Conservation (phyloP, 805 yeast genomes). For the Pichia rugopelliculosa region DNA sequence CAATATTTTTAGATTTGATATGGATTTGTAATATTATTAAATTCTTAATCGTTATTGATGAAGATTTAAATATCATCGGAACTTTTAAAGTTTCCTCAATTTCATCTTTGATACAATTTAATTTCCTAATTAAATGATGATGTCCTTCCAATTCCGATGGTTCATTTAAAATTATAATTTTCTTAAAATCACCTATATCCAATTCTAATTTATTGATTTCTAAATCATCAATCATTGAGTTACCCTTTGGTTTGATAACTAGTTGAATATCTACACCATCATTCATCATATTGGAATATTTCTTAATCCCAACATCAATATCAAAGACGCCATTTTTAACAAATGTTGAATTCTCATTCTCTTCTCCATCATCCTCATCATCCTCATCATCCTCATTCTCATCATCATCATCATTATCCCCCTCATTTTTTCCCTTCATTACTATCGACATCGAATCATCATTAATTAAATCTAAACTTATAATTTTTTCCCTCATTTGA, state of each 20-base stretch:
- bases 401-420: not conserved
- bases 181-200: conserved; percentile 15
- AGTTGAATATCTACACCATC: conserved; percentile 26
- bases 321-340: conserved; percentile 1
- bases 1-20: conserved; percentile 19
- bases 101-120: conserved; percentile 2
- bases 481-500: not conserved
- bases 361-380: not conserved
- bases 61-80: conserved; percentile 11
- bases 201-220: conserved; percentile 17
- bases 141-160: not conserved
- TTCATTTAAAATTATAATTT: not conserved
- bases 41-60: not conserved
- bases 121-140: not conserved
- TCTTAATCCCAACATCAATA: conserved; percentile 3
- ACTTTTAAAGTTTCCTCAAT: conserved; percentile 1
- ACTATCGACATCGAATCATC: conserved; percentile 1
- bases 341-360: not conserved
- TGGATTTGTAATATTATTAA: conserved; percentile 15
- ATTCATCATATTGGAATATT: conserved; percentile 5
- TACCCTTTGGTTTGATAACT: conserved; percentile 22
- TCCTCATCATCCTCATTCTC: not conserved
- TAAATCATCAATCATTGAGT: conserved; percentile 15
- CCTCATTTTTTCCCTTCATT: not conserved
- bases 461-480: conserved; percentile 3